Evolutionary conservation across 2,329 filamentous ascomycete species (phyloP).

Genomic region (Trematosphaeria pertusa): DNA sequence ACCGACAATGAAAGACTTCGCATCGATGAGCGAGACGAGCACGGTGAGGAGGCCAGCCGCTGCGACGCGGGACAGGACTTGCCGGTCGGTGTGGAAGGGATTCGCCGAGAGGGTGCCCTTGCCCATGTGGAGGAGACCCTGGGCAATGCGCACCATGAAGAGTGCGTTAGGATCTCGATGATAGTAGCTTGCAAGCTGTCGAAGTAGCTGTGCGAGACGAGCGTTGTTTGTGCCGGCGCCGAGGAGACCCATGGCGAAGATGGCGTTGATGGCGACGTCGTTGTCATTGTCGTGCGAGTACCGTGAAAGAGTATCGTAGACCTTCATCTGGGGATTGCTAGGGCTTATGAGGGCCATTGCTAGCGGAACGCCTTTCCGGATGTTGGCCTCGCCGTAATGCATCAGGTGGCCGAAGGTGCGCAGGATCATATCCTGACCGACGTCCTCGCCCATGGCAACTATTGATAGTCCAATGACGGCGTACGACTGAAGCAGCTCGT

Average conservation of each 20-base stretch:
- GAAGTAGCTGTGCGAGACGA: conserved; percentile 88
- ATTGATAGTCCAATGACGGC: conserved; percentile 92
- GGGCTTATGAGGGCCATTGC: conserved; percentile 97
- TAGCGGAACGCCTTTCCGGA: conserved; percentile 91
- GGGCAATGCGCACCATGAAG: conserved; percentile 99
- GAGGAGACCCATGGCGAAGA: conserved; percentile 97
- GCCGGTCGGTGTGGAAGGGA: conserved; percentile 98
- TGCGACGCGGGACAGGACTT: conserved; percentile 90
- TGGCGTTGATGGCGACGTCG: conserved; percentile 96
- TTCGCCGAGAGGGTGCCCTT: conserved; percentile 96
- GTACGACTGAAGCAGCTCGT: conserved; percentile 94
- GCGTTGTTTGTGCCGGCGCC: conserved; percentile 99
- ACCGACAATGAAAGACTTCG: conserved; percentile 80
- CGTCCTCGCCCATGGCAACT: conserved; percentile 97
- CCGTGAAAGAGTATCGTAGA: conserved; percentile 95
- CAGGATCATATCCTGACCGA: conserved; percentile 98
- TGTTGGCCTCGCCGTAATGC: conserved; percentile 98
- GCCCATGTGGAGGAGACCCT: conserved; percentile 97
- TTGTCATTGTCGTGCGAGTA: conserved; percentile 99
- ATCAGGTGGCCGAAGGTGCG: conserved; percentile 97
- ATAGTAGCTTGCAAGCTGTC: conserved; percentile 97
- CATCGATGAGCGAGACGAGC: conserved; percentile 91
- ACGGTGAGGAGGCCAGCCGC: conserved; percentile 89
- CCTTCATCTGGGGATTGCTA: conserved; percentile 99
- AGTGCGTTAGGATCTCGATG: conserved; percentile 94